Evolutionary conservation across 2,329 filamentous ascomycete species (phyloP).

Genomic region (Decorospora gaudefroyi): DNA sequence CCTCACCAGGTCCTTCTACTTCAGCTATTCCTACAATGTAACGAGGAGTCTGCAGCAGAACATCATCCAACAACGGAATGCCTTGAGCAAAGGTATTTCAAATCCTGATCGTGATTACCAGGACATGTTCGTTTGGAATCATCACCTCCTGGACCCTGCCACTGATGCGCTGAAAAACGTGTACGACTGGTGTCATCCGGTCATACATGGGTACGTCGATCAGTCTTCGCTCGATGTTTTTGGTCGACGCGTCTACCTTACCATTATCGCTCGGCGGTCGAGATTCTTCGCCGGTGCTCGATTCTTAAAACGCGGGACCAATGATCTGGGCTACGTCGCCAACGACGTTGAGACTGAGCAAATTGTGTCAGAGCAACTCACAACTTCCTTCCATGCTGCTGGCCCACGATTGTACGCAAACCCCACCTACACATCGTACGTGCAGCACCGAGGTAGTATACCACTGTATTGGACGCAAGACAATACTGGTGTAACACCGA

Average conservation of each 20-base stretch:
- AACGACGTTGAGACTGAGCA: conserved; percentile 99
- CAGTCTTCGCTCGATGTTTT: conserved; percentile 78
- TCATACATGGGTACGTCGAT: conserved; percentile 95
- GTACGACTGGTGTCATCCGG: conserved; percentile 93
- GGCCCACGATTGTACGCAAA: conserved; percentile 84
- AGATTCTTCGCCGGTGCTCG: conserved; percentile 92
- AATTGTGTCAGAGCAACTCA: conserved; percentile 91
- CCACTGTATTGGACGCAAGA: conserved; percentile 98
- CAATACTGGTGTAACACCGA: conserved; percentile 90
- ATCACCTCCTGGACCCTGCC: conserved; percentile 81
- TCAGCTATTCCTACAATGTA: conserved; percentile 97
- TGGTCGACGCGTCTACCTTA: conserved; percentile 86
- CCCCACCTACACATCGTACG: conserved; percentile 91
- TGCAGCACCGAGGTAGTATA: conserved; percentile 96
- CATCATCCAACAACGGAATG: conserved; percentile 76
- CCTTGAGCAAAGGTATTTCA: conserved; percentile 66
- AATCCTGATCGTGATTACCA: conserved; percentile 72
- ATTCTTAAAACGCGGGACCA: conserved; percentile 91
- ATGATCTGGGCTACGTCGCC: conserved; percentile 92
- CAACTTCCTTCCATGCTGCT: conserved; percentile 92
- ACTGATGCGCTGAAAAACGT: conserved; percentile 71
- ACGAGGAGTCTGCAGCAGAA: conserved; percentile 92
- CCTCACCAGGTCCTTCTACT: conserved; percentile 90
- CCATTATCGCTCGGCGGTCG: conserved; percentile 89
- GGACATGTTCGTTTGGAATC: conserved; percentile 98